phyloP scores from a whole-genome alignment of 495 filamentous ascomycete genomes.

The Amphirosellinia nigrospora region DNA sequence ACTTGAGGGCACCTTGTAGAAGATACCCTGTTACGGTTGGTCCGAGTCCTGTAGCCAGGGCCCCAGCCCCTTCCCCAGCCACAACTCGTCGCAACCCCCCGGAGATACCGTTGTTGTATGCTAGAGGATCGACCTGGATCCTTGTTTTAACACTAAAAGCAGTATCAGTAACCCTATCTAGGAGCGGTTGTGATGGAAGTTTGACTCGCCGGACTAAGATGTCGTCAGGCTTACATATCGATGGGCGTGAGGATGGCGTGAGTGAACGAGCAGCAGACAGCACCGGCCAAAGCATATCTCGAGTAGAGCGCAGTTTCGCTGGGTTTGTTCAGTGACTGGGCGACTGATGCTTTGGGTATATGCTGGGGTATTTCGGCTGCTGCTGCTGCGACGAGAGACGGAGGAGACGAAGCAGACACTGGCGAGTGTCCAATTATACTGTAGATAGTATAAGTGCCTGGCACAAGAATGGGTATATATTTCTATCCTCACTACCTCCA shows the following conservation, averaged over 20 bases:
- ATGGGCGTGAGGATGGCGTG: constrained; percentile 83
- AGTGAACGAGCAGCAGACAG: constrained; percentile 83
- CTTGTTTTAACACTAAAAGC: constrained; percentile 66
- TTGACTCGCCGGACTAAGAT: constrained; percentile 3
- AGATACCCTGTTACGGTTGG: constrained; percentile 77
- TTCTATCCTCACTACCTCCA: constrained; percentile 27
- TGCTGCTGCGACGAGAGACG: constrained; percentile 10
- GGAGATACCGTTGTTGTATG: constrained; percentile 74
- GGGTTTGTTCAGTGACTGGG: background rate
- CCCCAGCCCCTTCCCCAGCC: constrained; percentile 69
- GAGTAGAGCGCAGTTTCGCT: constrained; percentile 1
- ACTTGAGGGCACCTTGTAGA: constrained; percentile 79
- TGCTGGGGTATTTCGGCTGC: constrained; percentile 8
- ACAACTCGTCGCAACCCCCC: constrained; percentile 74
- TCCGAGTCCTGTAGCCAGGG: constrained; percentile 73
- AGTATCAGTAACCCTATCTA: constrained; percentile 8
- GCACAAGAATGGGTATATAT: constrained; percentile 7
- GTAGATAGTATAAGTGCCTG: constrained; percentile 35
- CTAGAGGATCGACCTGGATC: constrained; percentile 73
- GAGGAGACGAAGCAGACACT: background rate
- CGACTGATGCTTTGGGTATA: background rate
- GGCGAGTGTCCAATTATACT: constrained; percentile 20
- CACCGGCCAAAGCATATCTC: constrained; percentile 80
- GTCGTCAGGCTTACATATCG: constrained; percentile 62
- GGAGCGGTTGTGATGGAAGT: constrained; percentile 42